phyloP scores from a whole-genome alignment of 2,329 filamentous ascomycete genomes.

The Pseudogymnoascus pannorum region DNA sequence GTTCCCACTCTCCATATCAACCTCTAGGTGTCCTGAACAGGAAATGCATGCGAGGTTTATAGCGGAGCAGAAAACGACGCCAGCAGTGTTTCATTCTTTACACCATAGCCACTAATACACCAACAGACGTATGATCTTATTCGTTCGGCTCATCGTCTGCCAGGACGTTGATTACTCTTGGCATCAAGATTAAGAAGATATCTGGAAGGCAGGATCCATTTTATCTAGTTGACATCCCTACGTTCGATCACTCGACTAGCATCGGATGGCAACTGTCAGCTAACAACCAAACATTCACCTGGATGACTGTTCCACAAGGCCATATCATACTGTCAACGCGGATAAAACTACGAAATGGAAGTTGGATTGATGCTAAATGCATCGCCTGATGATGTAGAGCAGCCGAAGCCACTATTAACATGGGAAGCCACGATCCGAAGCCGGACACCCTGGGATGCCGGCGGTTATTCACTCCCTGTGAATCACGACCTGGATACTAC shows the following conservation, averaged over 20 bases:
- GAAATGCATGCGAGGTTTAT: constrained; percentile 1
- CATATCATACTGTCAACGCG: not conserved
- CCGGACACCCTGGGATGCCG: constrained; percentile 31
- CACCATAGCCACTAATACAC: not conserved
- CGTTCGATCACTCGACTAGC: not conserved
- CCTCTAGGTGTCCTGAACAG: not conserved
- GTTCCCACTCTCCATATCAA: not conserved
- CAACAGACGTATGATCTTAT: not conserved
- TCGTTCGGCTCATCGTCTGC: not conserved
- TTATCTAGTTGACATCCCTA: not conserved
- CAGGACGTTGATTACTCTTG: not conserved
- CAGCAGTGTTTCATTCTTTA: not conserved
- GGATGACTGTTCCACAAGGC: not conserved
- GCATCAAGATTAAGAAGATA: constrained; percentile 1
- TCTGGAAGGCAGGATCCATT: not conserved
- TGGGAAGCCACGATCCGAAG: constrained; percentile 19
- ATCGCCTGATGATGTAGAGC: constrained; percentile 23
- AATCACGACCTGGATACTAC: constrained; percentile 17
- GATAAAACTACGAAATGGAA: constrained; percentile 24
- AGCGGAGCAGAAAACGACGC: not conserved
- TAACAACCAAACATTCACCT: not conserved
- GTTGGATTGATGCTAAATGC: constrained; percentile 29
- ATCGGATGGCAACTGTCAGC: not conserved
- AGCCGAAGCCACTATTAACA: constrained; percentile 17
- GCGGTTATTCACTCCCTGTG: constrained; percentile 30